Evolutionary conservation across 2,329 filamentous ascomycete genomes (phyloP), one percentile per base, ranked within the genome.

Genomic region (Ascochyta pisi): DNA sequence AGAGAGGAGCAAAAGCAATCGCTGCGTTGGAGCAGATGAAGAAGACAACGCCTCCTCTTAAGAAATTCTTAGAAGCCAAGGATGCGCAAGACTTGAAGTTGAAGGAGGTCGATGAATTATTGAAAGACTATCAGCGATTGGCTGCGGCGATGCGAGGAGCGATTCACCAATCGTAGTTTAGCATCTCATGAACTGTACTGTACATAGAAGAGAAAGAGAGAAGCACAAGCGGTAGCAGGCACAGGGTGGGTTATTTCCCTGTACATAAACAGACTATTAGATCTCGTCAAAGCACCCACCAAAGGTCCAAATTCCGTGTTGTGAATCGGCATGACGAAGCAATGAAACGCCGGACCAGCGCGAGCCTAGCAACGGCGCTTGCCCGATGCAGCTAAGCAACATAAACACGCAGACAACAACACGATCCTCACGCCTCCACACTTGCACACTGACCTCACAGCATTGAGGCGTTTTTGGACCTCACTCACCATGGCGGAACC

Each of bases 81-180:
- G 77, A 78, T 61, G 77, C 77, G 37, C 74, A 73, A 37, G 78
- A 82, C 12, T 57, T 82, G 60, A 79, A 73, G 66, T 50, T 82
- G 40, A 79, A 76, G 10, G 80, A 82, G 58, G 75, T 82, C 4
- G 79, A 82, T 35, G 80, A 82, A 61, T 52, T 78, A 45, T 54
- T 78, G 64, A 77, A 72, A 58, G 76, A 78, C 31, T 78, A 78
- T 50, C 76, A 78, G 53, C 66, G 80, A 48, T 65, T 82, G 49
- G 79, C 79, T 19, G 74, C 70, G 34, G 77, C 77, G 33, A 66
- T 82, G 65, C 73, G 75, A 34, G 73, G 75, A 26, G 78, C 78
- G 4, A 73, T 82, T 48, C 73, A 73, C 38, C 65, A 71, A 68
- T 23, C 43, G 24, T 53, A 37, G 40, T 50, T 15, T 8, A 56